Base-by-base conservation (phyloP, 768 basidiomycete species). In the Trametes maxima region DNA sequence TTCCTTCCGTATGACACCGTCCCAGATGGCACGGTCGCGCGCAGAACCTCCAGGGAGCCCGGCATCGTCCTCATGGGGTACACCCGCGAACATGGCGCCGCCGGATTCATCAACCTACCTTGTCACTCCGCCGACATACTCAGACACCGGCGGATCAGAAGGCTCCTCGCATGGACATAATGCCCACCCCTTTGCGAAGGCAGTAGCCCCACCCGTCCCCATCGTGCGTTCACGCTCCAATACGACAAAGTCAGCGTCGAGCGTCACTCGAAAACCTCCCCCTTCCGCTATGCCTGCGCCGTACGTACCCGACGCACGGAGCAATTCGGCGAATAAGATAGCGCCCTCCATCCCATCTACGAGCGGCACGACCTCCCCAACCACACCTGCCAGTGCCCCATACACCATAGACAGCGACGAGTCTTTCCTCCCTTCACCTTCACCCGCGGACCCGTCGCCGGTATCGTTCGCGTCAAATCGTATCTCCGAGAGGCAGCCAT, bases 181-280 rank as follows among this genome's bases (percentile, higher is more conserved):
- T 22, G 62, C 57, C 21, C 62, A 64, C n/a, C 62, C 62, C 8
- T 64, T 64, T 42, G 62, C 62, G 19, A 64, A 59, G 19, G 62
- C 62, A 19, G 53, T 54, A n/a, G 54, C 53, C 1, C 51, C 46
- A 1, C 42, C 53, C 16, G 22, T 42, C 2, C 59, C 59, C 1
- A 45, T 52, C 21, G 35, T 33, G 44, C 58, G 58, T n/a, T 40
- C 62, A n/a, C 52, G 57, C 19, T 42, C 57, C 8, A 47, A 42
- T 35, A 43, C 42, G 25, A 16, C 33, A 19, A 33, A n/a, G 21
- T 36, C 40, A 4, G 36, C 48, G 35, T 14, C 54, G 13, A 33
- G 43, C n/a, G 54, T 12, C 12, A 19, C 21, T 14, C 19, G 47
- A 11, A 14, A 49, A 28, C 24, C 35, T 5, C 49, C 49, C 8